Base-by-base conservation (phyloP, 495 filamentous ascomycete genomes). In the Aspergillus campestris region DNA sequence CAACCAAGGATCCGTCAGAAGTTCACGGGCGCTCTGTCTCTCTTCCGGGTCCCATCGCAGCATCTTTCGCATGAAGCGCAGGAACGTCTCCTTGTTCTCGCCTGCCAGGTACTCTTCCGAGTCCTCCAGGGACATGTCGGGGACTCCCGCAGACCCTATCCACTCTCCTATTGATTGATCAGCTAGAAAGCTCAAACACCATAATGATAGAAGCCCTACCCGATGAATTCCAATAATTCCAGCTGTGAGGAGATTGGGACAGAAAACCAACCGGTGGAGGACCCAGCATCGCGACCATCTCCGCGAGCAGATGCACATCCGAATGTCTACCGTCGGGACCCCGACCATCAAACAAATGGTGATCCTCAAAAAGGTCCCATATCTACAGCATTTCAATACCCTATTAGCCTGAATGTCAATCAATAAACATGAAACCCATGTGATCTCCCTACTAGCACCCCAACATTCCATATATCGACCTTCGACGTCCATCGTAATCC, bases 61-160 rank as follows among this genome's bases (percentile, higher is more conserved):
- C 57, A 65, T 65, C 47, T 57, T 58, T 40, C 53, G 37, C 30
- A 66, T 35, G 35, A 69, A 66, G 15, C 55, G 41, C 7, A 66
- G 18, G 38, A 68, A 65, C 38, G 47, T 18, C 13, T 7, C 32
- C 38, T 62, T 62, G 24, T 61, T 50, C 14, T 57, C 38, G 3
- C 56, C 60, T 31, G 57, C 45, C 10, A 62, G 58, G 27, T 52
- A 52, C 33, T 53, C 37, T 31, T 62, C 55, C 27, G 38, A 46
- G 38, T 31, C 45, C 27, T 56, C 52, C 33, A 56, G 40, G 13
- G 52, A 42, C 36, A 37, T 33, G 11, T 49, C 7, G 11, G 57
- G 55, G 7, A 62, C 34, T n/a, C 50, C 40, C 9, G 47, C 52
- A 5, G 35, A 8, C n/a, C 32, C 46, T 39, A 49, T 59, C 50